A percentile compares a stretch with the other conserved stretches of the same genome.
Evolutionary conservation across 441 rosid genomes (phyloP).

Genomic region (Populus hybrid): DNA sequence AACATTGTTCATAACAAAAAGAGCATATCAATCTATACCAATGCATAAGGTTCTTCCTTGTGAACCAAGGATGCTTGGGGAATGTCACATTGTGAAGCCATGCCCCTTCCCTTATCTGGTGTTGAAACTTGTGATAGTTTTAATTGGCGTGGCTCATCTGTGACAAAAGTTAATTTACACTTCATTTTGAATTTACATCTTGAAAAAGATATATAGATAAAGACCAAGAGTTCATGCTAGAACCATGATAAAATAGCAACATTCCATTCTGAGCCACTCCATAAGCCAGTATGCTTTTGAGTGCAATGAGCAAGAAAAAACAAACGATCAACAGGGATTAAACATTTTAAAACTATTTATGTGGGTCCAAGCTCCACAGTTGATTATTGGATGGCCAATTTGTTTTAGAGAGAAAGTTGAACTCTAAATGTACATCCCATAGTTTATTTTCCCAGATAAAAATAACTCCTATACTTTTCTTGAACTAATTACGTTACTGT

Average conservation of each 20-base stretch:
- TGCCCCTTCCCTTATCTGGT: conserved; percentile 78
- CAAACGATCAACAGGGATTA: not conserved
- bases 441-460: not conserved
- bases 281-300: not conserved
- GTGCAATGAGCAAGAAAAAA: not conserved
- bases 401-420: not conserved
- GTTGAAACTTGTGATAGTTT: conserved; percentile 45
- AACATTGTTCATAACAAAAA: not conserved
- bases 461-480: not conserved
- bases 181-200: conserved; percentile 4
- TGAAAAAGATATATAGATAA: not conserved
- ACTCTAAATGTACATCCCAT: not conserved
- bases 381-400: not conserved
- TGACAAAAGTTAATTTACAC: conserved; percentile 14
- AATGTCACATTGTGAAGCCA: conserved; percentile 58
- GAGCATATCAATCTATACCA: conserved; percentile 39
- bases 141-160: conserved; percentile 45
- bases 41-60: conserved; percentile 67
- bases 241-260: not conserved
- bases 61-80: conserved; percentile 72
- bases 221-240: conserved; percentile 11
- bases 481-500: not conserved
- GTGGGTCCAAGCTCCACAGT: not conserved
- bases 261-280: not conserved
- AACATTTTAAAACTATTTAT: not conserved